Percentiles rank a stretch among this genome's conserved stretches.
These are phyloP conservation scores for Ustilago loliicola DNA, from an alignment of 1,284 basidiomycete genomes.

Conservation along the genomic window DNA sequence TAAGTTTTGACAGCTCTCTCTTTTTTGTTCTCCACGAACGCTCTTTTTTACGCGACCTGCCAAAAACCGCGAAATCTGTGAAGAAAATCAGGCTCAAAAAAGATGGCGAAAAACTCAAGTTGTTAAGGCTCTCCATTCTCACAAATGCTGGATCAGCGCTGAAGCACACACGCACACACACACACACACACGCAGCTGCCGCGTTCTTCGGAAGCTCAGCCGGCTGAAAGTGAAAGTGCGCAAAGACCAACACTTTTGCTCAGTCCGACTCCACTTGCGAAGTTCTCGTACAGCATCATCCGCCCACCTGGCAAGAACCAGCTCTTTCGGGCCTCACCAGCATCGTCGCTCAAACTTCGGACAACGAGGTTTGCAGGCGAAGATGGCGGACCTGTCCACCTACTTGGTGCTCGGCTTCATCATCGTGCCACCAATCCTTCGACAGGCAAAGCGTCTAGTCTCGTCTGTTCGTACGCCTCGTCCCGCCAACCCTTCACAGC, in stretches of 20 bases:
- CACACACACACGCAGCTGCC: neutral
- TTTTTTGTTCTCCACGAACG: neutral
- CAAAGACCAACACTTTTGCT: constrained; percentile 11
- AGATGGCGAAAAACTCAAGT: neutral
- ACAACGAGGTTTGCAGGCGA: neutral
- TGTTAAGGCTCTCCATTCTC: neutral
- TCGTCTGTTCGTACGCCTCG: constrained; percentile 7
- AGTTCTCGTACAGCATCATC: neutral
- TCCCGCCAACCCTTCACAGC: constrained; percentile 9
- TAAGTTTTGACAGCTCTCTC: constrained; percentile 34
- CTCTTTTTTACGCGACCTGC: neutral
- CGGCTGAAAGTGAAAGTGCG: neutral
- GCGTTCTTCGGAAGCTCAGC: neutral
- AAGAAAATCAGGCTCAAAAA: neutral
- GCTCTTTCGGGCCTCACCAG: neutral
- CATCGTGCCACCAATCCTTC: constrained; percentile 38
- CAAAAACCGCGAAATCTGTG: neutral
- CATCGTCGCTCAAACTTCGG: neutral
- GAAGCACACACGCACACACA: neutral
- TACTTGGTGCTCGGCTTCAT: constrained; percentile 39
- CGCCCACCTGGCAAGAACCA: neutral
- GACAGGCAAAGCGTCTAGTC: constrained; percentile 27
- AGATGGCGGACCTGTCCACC: constrained; percentile 27
- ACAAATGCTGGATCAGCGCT: neutral
- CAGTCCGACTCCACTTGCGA: neutral